Evolutionary conservation across 345 rosid species (phyloP), one percentile per base, ranked within the genome.

Genomic region (Capsella bursapastoris): DNA sequence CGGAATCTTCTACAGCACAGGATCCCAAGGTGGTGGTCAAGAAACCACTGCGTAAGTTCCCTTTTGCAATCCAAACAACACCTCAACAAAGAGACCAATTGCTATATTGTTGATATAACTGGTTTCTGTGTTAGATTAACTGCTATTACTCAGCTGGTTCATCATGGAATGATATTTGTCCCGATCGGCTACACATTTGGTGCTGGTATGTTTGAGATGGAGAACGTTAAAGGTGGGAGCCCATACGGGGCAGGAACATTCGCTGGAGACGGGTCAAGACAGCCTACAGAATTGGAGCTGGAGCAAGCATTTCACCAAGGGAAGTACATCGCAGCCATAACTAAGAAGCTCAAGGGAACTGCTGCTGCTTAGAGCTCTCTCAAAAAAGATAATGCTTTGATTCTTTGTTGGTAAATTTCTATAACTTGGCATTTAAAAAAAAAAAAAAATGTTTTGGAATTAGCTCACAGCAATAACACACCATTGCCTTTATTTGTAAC

Each of bases 171-270:
- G 95, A 72, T 93, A 37, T 93, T 87, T 74, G 91, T 93, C 15
- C 97, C 98, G 0, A 85, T 91, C 6, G 97, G 97, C 47, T 89
- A 90, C 88, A 92, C 97, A 31, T 90, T 92, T 55, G 97, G 97
- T 27, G 97, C 97, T 4, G 95, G 98, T 51, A 92, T 92, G 98
- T 89, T 90, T 16, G 98, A 90, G 89, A 89, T 92, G 98, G 93
- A 90, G 79, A 51, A 80, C 7, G 88, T 93, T 78, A 93, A 89
- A 81, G 97, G 98, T 14, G 98, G 98, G 48, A 93, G 90, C 66
- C 98, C 98, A 28, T 91, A 93, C 2, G 97, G 97, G 2, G 92
- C 97, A 0, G 97, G 97, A 63, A 93, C 98, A 52, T 89, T 4
- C 34, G 96, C 98, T 0, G 98, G 96, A 35, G 97, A 91, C 35